A percentile compares a stretch with the other conserved stretches of the same genome.
These are phyloP conservation scores for Pinus albicaulis DNA, from an alignment of 75 land plant species.

Conservation along the genomic window DNA sequence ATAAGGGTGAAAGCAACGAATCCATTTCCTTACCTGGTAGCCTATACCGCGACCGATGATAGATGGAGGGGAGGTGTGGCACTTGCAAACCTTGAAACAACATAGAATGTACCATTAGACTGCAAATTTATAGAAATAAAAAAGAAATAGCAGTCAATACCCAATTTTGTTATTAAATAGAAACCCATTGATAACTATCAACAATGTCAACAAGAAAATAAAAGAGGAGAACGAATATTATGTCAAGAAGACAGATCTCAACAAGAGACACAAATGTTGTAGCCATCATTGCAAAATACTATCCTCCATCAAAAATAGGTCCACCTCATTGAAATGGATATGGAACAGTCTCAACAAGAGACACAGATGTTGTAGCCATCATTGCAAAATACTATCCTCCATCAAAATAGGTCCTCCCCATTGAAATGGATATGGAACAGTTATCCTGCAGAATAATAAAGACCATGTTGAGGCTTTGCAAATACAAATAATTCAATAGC, in stretches of 20 bases:
- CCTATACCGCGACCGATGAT: constrained; percentile 86
- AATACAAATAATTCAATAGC: neutral
- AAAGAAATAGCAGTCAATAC: neutral
- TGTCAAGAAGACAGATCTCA: constrained; percentile 41
- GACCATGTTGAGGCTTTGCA: neutral
- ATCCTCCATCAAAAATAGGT: constrained; percentile 64
- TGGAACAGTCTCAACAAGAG: no score
- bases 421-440: no score
- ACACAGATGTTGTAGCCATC: no score
- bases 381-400: no score
- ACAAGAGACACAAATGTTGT: constrained; percentile 64
- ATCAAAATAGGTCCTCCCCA: no score
- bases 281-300: constrained; percentile 67
- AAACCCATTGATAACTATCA: neutral
- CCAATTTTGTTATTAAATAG: neutral
- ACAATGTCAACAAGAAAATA: neutral
- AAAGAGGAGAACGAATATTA: neutral
- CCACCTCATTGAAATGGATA: constrained; percentile 83
- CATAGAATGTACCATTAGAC: constrained; percentile 86
- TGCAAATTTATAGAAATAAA: constrained; percentile 29
- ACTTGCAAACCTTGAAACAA: constrained; percentile 69
- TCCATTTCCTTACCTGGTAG: constrained; percentile 66
- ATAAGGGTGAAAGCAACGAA: neutral
- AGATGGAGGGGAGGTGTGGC: constrained; percentile 90
- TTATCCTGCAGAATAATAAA: constrained; percentile 52